A percentile compares a stretch with the other conserved stretches of the same genome.
Evolutionary conservation across 1,284 basidiomycete species (phyloP).

Genomic region (Cutaneotrichosporon cavernicola): DNA sequence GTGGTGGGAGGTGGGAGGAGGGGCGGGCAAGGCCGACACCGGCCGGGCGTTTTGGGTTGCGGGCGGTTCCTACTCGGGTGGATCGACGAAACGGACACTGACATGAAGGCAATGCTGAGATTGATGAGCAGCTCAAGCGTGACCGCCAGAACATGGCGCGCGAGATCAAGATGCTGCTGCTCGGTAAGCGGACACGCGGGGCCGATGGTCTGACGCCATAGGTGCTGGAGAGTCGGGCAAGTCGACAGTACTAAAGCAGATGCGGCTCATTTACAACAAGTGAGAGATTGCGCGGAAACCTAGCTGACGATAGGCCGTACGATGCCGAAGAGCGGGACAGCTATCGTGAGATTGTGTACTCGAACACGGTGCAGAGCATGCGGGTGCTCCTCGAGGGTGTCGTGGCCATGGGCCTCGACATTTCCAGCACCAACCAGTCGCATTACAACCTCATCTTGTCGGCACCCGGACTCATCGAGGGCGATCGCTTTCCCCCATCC

Average conservation of each 20-base stretch:
- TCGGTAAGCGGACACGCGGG: slow-evolving; percentile 56
- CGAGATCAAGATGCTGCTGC: slow-evolving; percentile 75
- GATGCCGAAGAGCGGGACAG: slow-evolving; percentile 86
- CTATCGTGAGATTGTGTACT: slow-evolving; percentile 96
- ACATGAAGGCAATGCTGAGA: slow-evolving; percentile 73
- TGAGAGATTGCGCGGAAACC: slow-evolving; percentile 24
- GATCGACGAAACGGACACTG: background rate
- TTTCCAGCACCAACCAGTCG: slow-evolving; percentile 69
- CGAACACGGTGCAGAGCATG: slow-evolving; percentile 95
- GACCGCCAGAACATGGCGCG: slow-evolving; percentile 90
- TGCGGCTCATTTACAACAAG: slow-evolving; percentile 85
- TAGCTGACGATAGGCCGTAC: slow-evolving; percentile 61
- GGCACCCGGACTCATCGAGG: slow-evolving; percentile 81
- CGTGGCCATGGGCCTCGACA: slow-evolving; percentile 66
- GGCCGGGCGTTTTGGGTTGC: background rate
- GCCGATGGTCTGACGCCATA: background rate
- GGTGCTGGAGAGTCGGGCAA: slow-evolving; percentile 81
- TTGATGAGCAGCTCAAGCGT: slow-evolving; percentile 90
- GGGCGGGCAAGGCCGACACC: background rate
- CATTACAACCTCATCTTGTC: slow-evolving; percentile 74
- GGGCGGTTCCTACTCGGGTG: background rate
- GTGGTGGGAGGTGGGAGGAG: background rate
- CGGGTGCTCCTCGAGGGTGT: slow-evolving; percentile 92
- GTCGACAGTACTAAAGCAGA: slow-evolving; percentile 92
- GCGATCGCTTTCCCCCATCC: slow-evolving; percentile 71